These are phyloP conservation scores for Neurospora cerealis DNA, from an alignment of 495 filamentous ascomycete genomes.

Conservation along the genomic window DNA sequence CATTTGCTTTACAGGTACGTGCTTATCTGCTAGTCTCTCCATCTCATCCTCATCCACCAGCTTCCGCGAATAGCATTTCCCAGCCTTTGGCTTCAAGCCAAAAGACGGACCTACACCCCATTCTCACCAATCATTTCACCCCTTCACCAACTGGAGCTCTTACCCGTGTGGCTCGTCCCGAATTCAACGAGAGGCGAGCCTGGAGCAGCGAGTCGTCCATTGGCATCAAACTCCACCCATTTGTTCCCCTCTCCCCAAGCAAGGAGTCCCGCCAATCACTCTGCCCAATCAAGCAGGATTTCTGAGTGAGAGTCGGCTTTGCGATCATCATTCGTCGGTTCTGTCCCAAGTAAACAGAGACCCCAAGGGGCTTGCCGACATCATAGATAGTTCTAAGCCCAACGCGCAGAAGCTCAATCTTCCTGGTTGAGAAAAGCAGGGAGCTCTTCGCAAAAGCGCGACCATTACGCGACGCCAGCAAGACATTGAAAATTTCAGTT, in stretches of 20 bases:
- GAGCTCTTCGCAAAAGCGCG: not conserved
- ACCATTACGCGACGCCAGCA: not conserved
- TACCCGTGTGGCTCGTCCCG: constrained; percentile 21
- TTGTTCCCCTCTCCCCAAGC: constrained; percentile 16
- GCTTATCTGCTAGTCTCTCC: not conserved
- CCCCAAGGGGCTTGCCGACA: not conserved
- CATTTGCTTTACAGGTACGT: constrained; percentile 3
- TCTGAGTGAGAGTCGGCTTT: constrained; percentile 7
- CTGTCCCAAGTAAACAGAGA: constrained; percentile 2
- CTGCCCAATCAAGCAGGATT: constrained; percentile 22
- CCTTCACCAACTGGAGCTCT: constrained; percentile 20
- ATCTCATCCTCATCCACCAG: not conserved
- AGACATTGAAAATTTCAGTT: not conserved
- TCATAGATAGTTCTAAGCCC: not conserved
- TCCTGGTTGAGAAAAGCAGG: not conserved
- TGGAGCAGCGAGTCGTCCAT: constrained; percentile 19
- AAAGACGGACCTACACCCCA: constrained; percentile 10
- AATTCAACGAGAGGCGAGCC: not conserved
- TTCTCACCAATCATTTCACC: constrained; percentile 32
- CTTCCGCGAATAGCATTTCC: constrained; percentile 3
- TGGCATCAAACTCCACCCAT: constrained; percentile 23
- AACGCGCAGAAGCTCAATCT: not conserved
- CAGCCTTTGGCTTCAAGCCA: not conserved
- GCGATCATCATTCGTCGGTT: not conserved
- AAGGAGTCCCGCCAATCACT: constrained; percentile 22